Evolutionary conservation across 257 asterid genomes (phyloP), one percentile per base, ranked within the genome.

Genomic region (Craterostigma plantagineum): DNA sequence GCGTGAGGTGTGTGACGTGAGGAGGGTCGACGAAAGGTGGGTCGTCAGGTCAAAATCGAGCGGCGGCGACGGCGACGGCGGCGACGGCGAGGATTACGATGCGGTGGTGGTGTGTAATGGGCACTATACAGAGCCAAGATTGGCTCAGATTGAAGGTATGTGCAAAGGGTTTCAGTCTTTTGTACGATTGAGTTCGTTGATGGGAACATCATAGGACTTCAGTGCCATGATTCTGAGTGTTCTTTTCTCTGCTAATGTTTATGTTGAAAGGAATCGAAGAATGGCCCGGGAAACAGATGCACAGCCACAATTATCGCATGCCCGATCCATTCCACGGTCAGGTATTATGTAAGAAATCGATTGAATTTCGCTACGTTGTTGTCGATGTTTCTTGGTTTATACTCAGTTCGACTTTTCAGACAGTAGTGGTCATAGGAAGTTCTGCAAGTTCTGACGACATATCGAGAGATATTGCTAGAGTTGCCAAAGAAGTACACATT

Each of bases 221-320:
- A 2, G 10, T 12, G 9, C 11, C 27, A 9, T 18, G 13, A 34
- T 11, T 35, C 30, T 7, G 18, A 18, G 11, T 16, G n/a, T 18
- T 18, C 12, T 41, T 9, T 30, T n/a, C 1, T 38, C 35, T 15
- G 9, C 15, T 34, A 37, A 38, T 52, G 18, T 50, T 48, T 3
- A 10, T 38, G 9, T n/a, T 16, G 3, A 43, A 48, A 86, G 94
- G 97, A 34, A 76, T 86, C 48, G 71, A 81, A 30, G 59, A 59
- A 48, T 86, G 97, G 97, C 92, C 94, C 0, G 93, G 94, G 47
- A 73, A 71, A 65, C 97, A 86, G 73, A 78, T 81, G 50, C 97
- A 86, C 48, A 81, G 97, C 59, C 97, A 86, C 70, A 86, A 81
- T 60, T 86, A 86, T 63, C 97, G 97, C 2, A 71, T 64, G 40